Conservation (phyloP, 768 basidiomycete genomes). For the Lactarius sp. region DNA sequence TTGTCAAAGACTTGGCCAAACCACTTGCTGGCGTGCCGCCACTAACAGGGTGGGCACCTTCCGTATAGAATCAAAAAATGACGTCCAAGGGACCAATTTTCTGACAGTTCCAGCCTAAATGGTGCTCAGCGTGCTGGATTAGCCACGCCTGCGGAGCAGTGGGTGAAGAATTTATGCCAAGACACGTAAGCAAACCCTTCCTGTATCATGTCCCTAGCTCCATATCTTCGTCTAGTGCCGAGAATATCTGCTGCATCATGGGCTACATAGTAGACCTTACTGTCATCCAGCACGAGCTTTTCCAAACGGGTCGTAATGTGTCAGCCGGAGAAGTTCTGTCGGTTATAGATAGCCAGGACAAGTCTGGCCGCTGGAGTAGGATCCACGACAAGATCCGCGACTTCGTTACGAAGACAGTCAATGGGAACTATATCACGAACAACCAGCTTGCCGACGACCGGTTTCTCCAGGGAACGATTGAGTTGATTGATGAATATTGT, state of each 20-base stretch:
- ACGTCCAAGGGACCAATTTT: neutral
- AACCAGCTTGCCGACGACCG: too few species aligned
- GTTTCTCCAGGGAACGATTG: too few species aligned
- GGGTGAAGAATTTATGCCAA: too few species aligned
- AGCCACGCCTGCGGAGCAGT: too few species aligned
- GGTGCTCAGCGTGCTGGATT: neutral
- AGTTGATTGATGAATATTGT: too few species aligned
- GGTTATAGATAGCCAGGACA: too few species aligned
- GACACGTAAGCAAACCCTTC: too few species aligned
- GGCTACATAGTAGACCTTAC: slow-evolving; percentile 15
- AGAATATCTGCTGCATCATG: slow-evolving; percentile 12
- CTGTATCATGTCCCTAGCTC: neutral
- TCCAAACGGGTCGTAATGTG: neutral
- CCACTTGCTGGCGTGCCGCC: neutral
- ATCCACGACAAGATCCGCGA: neutral
- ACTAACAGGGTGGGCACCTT: neutral
- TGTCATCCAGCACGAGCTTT: neutral
- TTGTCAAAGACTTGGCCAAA: slow-evolving; percentile 7
- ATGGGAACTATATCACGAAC: too few species aligned
- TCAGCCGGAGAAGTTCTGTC: neutral
- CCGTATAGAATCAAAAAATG: neutral
- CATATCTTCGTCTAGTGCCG: too few species aligned
- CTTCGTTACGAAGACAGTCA: neutral
- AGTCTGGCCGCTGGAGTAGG: neutral
- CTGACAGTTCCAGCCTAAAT: neutral